phyloP scores from a whole-genome alignment of 2,329 filamentous ascomycete genomes.

The Beauveria medogensis region DNA sequence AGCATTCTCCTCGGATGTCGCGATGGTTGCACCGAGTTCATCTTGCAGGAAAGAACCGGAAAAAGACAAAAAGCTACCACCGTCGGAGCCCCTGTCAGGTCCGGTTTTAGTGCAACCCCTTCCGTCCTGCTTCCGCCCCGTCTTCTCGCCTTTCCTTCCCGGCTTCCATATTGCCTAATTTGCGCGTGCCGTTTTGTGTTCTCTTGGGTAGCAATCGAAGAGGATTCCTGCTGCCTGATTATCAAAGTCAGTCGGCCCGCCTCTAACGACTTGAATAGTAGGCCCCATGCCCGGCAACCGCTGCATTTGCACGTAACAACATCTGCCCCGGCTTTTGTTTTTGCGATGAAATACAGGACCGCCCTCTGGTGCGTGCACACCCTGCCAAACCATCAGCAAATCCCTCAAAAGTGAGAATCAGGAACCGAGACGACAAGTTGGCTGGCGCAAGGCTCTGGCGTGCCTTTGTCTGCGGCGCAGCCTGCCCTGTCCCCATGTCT shows the following conservation, averaged over 20 bases:
- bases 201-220: background rate
- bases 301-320: background rate
- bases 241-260: background rate
- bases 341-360: background rate
- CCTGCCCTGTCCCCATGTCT: no score
- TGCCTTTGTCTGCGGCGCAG: no score
- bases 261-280: background rate
- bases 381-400: background rate
- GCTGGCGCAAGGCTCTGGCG: no score
- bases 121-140: background rate
- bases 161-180: background rate
- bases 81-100: background rate
- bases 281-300: background rate
- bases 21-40: background rate
- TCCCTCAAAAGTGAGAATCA: no score
- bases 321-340: background rate
- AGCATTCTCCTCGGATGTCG: background rate
- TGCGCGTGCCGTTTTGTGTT: background rate
- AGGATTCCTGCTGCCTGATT: background rate
- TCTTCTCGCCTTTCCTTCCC: background rate
- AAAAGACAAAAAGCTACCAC: background rate
- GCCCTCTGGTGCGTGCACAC: background rate
- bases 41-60: background rate
- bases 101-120: background rate
- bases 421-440: no score